Conservation (phyloP, 306 rosid species). For the Cucurbita ficifolia region DNA sequence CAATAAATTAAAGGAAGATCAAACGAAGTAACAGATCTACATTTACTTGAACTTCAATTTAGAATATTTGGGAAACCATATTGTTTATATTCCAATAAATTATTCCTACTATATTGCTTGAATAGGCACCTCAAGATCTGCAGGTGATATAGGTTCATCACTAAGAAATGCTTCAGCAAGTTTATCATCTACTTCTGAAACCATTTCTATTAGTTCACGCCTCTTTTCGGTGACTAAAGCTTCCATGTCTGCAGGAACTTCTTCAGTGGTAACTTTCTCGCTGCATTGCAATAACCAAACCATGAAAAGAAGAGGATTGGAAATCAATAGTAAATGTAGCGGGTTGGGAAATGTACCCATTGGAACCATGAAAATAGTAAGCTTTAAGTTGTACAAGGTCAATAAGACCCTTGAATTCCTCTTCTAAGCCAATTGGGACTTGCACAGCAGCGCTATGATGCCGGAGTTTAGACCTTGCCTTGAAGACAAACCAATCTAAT, state of each 20-base stretch:
- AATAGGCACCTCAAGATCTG: conserved; percentile 65
- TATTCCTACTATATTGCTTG: not conserved
- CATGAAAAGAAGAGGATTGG: conserved; percentile 4
- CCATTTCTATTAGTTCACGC: conserved; percentile 75
- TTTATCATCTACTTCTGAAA: conserved; percentile 88
- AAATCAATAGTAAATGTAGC: not conserved
- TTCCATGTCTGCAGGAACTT: conserved; percentile 71
- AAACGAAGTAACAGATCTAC: not conserved
- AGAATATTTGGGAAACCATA: not conserved
- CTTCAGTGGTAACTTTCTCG: conserved; percentile 54
- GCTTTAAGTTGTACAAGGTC: conserved; percentile 92
- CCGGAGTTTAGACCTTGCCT: conserved; percentile 94
- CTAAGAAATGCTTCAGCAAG: conserved; percentile 90
- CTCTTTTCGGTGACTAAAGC: conserved; percentile 71
- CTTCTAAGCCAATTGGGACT: conserved; percentile 96
- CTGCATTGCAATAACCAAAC: conserved; percentile 28
- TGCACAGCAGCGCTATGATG: conserved; percentile 95
- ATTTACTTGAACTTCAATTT: not conserved
- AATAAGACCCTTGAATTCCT: conserved; percentile 73
- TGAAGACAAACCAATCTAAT: conserved; percentile 21
- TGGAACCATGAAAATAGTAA: conserved; percentile 65
- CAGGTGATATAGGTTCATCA: conserved; percentile 67
- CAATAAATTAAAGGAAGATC: not conserved
- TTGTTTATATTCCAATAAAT: not conserved
- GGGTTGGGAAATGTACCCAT: conserved; percentile 47